Evolutionary conservation across 352 stramenopile species (phyloP).

Genomic region (Aphanomyces stellatus): DNA sequence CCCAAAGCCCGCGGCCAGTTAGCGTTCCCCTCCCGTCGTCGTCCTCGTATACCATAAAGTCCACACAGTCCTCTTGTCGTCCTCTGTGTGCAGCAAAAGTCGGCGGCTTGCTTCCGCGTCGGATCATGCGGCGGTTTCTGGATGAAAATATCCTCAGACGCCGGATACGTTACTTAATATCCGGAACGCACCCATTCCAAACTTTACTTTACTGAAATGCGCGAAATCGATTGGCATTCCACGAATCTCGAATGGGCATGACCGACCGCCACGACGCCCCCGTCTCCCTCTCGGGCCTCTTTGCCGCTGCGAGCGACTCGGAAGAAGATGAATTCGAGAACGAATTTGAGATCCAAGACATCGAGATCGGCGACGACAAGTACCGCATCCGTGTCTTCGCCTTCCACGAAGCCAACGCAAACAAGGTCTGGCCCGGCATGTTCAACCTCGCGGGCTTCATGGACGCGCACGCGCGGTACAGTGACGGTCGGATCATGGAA

Average conservation of each 20-base stretch:
- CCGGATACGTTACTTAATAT: too few relatives aligned
- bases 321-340: slow-evolving; percentile 3
- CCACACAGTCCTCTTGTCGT: too few relatives aligned
- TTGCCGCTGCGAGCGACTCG: not conserved
- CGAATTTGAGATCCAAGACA: slow-evolving; percentile 8
- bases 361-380: not conserved
- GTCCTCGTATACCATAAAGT: not conserved
- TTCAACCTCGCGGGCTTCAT: slow-evolving; percentile 9
- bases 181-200: too few relatives aligned
- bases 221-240: not conserved
- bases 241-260: not conserved
- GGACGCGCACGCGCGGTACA: not conserved
- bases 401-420: slow-evolving; percentile 9
- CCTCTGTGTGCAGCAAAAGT: too few relatives aligned
- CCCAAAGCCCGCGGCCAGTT: too few relatives aligned
- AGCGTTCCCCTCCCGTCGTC: not conserved
- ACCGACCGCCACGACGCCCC: not conserved
- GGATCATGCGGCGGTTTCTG: too few relatives aligned
- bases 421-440: slow-evolving; percentile 10
- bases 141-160: too few relatives aligned
- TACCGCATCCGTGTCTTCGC: slow-evolving; percentile 1
- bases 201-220: too few relatives aligned
- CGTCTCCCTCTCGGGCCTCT: not conserved
- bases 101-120: too few relatives aligned
- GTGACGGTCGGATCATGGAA: not conserved